Conservation (phyloP, 441 rosid species). For the Corymbia calophylla region DNA sequence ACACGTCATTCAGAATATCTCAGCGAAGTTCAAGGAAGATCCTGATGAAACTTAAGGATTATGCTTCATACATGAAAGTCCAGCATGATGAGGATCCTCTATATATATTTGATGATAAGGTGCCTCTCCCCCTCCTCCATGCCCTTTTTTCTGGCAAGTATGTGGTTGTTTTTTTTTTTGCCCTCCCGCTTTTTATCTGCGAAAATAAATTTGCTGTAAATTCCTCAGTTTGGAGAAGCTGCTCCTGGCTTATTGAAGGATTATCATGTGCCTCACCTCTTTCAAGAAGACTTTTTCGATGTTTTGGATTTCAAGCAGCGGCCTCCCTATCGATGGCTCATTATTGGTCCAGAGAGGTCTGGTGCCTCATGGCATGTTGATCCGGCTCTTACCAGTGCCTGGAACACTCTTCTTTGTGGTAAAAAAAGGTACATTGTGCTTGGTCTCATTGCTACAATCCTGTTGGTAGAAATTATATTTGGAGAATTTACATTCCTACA, state of each 20-base stretch:
- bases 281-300: slow-evolving; percentile 87
- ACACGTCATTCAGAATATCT: slow-evolving; percentile 70
- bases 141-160: neutral
- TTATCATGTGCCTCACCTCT: slow-evolving; percentile 72
- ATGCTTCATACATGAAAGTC: slow-evolving; percentile 58
- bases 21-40: slow-evolving; percentile 64
- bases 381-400: slow-evolving; percentile 97
- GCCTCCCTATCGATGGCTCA: slow-evolving; percentile 92
- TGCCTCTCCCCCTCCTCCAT: slow-evolving; percentile 4
- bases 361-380: slow-evolving; percentile 99
- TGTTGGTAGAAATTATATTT: neutral
- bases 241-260: slow-evolving; percentile 77
- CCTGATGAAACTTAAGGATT: slow-evolving; percentile 78
- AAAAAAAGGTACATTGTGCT: slow-evolving; percentile 61
- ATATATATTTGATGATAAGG: slow-evolving; percentile 92
- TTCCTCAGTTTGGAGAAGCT: slow-evolving; percentile 81
- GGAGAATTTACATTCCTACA: neutral
- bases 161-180: neutral
- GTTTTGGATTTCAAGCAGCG: slow-evolving; percentile 66
- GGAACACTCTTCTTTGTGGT: slow-evolving; percentile 95
- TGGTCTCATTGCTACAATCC: neutral
- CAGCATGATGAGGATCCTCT: slow-evolving; percentile 98
- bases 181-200: neutral
- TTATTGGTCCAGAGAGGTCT: slow-evolving; percentile 95
- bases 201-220: neutral